phyloP scores from a whole-genome alignment of 768 basidiomycete genomes.

The Plicaturopsis crispa region DNA sequence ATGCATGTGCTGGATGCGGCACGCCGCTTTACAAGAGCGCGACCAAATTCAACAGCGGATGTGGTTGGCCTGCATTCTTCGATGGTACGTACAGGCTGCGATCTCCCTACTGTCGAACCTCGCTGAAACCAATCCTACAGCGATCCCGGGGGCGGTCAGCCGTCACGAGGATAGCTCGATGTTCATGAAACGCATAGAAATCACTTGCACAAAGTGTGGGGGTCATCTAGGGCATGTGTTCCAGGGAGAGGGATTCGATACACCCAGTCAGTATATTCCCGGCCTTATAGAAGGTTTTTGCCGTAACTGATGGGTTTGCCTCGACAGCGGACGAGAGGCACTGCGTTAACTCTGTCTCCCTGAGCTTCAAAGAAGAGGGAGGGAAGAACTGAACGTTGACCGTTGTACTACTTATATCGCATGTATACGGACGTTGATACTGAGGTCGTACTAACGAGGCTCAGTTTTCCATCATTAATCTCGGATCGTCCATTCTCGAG shows the following conservation, averaged over 20 bases:
- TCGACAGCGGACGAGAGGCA: conserved; percentile 71
- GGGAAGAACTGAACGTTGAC: conserved; percentile 12
- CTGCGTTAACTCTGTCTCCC: conserved; percentile 84
- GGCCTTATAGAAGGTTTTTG: background rate
- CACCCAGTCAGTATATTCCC: conserved; percentile 52
- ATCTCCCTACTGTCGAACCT: background rate
- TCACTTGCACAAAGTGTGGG: conserved; percentile 84
- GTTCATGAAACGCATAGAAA: conserved; percentile 75
- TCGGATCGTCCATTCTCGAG: no score
- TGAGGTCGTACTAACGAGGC: no score
- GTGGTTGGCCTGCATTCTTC: conserved; percentile 98
- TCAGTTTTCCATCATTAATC: no score
- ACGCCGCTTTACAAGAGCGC: conserved; percentile 82
- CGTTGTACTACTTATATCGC: background rate
- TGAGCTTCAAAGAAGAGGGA: conserved; percentile 61
- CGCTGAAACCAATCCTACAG: conserved; percentile 27
- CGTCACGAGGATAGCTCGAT: conserved; percentile 64
- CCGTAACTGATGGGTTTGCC: background rate
- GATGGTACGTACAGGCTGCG: conserved; percentile 49
- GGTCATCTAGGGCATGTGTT: conserved; percentile 96
- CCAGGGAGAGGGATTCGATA: conserved; percentile 80
- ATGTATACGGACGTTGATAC: no score
- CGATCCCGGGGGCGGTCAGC: conserved; percentile 82
- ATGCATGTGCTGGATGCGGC: conserved; percentile 72
- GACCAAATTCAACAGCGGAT: conserved; percentile 90